Evolutionary conservation across 228 moss, liverwort and hornwort genomes (phyloP).

Genomic region (Sphagnum fallax): DNA sequence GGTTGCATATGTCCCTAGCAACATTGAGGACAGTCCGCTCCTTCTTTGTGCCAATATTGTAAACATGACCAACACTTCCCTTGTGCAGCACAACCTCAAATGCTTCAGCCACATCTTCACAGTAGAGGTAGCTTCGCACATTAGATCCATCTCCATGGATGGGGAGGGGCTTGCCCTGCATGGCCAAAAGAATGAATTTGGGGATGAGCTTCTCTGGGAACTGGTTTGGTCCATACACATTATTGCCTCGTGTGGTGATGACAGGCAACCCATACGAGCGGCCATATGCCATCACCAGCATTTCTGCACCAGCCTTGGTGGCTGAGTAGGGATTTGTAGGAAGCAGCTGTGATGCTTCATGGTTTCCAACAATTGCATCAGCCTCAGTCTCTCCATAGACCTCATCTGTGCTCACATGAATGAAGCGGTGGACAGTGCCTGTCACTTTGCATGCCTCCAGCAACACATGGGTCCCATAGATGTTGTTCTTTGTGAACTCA

Average conservation of each 20-base stretch:
- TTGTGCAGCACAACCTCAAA: slow-evolving; percentile 82
- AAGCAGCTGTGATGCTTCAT: slow-evolving; percentile 76
- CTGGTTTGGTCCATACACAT: slow-evolving; percentile 82
- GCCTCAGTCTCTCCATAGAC: slow-evolving; percentile 87
- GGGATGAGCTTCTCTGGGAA: slow-evolving; percentile 90
- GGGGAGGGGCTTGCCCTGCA: slow-evolving; percentile 71
- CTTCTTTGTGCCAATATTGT: slow-evolving; percentile 88
- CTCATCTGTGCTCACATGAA: slow-evolving; percentile 82
- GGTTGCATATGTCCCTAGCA: slow-evolving; percentile 61
- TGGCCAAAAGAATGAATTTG: slow-evolving; percentile 78
- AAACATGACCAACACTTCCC: slow-evolving; percentile 68
- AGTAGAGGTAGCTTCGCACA: slow-evolving; percentile 74
- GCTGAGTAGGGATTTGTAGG: slow-evolving; percentile 87
- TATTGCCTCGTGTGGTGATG: slow-evolving; percentile 86
- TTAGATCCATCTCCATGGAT: slow-evolving; percentile 83
- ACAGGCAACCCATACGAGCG: slow-evolving; percentile 66
- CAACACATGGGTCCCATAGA: slow-evolving; percentile 82
- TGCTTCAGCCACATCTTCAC: slow-evolving; percentile 84
- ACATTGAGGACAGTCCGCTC: slow-evolving; percentile 75
- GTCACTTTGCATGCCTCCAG: slow-evolving; percentile 83
- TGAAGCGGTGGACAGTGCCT: slow-evolving; percentile 69
- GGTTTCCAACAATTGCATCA: slow-evolving; percentile 81
- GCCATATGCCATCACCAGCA: slow-evolving; percentile 85
- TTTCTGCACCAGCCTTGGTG: slow-evolving; percentile 83
- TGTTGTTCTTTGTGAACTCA: slow-evolving; percentile 90